phyloP scores from a whole-genome alignment of 768 basidiomycete genomes.

The Termitomyces sp. region DNA sequence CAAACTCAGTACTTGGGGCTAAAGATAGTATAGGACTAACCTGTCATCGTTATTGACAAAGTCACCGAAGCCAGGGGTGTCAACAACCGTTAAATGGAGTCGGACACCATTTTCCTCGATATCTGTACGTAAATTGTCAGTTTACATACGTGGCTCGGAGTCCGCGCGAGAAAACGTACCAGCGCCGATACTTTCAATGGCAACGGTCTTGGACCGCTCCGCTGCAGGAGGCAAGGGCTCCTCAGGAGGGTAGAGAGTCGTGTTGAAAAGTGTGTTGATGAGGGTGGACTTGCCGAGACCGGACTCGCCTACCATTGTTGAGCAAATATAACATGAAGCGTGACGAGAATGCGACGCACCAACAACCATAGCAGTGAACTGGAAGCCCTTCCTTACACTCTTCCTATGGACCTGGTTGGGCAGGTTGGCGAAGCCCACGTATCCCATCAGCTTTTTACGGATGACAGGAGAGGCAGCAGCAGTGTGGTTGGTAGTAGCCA shows the following conservation, averaged over 20 bases:
- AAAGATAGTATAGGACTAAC: constrained; percentile 34
- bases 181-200: constrained; percentile 97
- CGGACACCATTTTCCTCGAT: constrained; percentile 99
- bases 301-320: constrained; percentile 70
- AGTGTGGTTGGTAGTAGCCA: constrained; percentile 33
- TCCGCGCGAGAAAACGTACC: constrained; percentile 47
- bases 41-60: constrained; percentile 99
- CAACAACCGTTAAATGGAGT: constrained; percentile 96
- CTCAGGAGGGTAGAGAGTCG: constrained; percentile 88
- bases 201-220: constrained; percentile 88
- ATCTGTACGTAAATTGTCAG: constrained; percentile 48
- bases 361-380: constrained; percentile 99
- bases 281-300: constrained; percentile 98
- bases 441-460: constrained; percentile 93
- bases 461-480: constrained; percentile 41
- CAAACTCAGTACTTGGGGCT: constrained; percentile 11
- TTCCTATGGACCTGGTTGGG: constrained; percentile 99
- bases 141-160: constrained; percentile 18
- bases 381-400: constrained; percentile 97
- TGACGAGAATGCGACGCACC: constrained; percentile 41
- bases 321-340: constrained; percentile 17
- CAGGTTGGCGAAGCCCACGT: constrained; percentile 95
- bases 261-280: constrained; percentile 98
- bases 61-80: constrained; percentile 98
- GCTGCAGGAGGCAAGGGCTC: constrained; percentile 77